Evolutionary conservation across 1,284 basidiomycete genomes (phyloP), one percentile per base, ranked within the genome.

Genomic region (Moniliella sp.): DNA sequence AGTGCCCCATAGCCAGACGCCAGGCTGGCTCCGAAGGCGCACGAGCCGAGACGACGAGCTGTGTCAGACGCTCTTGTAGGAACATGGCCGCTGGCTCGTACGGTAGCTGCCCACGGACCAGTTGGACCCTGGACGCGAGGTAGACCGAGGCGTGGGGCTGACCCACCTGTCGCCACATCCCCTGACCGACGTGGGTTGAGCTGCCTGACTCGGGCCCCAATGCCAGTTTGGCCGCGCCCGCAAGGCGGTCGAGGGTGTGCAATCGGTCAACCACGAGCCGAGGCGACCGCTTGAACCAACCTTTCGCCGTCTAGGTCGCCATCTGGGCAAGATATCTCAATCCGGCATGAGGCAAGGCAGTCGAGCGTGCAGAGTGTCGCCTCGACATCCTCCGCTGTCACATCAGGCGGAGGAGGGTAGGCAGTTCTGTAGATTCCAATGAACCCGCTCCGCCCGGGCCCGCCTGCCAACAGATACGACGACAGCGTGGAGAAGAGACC

Each of bases 311-410:
- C 15, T 68, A 78, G 56, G 55, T 82, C 77, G 78, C 74, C 18
- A 94, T 79, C 59, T 94, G 81, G 26, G 71, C 74, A 61, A 94
- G 2, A 97, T 67, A 56, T 93, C 83, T 94, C 88, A 15, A 99
- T 64, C 30, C 79, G 74, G 61, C 91, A 99, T 5, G 82, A 83
- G 2, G 75, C 75, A 40, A 99, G 76, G 56, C 84, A 94, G 58
- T 99, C 91, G 29, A 93, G 78, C 1, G 91, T 79, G 42, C 80
- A 86, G 5, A 97, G 67, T 0, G 88, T 91, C 37, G 76, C 84
- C 62, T 97, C 91, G 13, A 94, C 67, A 48, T 97, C 86, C 16
- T 77, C 69, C 15, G 84, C 78, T 0, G 76, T 81, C n/a, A 62
- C 61, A 26, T 65, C 62, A 7, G 81, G 78, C 2, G 81, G 70